Evolutionary conservation across 139 green algal genomes (phyloP).

Genomic region (Haematococcus sp.): DNA sequence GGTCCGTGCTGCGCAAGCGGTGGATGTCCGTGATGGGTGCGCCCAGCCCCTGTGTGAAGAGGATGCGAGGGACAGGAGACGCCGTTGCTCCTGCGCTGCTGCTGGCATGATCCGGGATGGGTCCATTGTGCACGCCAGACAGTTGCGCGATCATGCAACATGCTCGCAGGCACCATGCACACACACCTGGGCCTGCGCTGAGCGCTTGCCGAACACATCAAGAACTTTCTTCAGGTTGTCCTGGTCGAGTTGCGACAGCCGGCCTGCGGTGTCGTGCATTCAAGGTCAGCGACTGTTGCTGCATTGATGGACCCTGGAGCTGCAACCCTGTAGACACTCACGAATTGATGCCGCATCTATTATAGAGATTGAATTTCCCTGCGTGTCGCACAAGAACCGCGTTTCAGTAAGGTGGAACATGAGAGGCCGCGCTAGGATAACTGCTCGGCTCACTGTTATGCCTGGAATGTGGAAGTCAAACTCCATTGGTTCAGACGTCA

Average conservation of each 20-base stretch:
- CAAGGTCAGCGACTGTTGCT: neutral
- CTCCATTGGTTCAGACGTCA: too few species aligned
- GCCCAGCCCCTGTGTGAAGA: constrained; percentile 18
- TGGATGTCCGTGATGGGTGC: constrained; percentile 35
- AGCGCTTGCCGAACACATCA: constrained; percentile 32
- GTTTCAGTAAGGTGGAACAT: neutral
- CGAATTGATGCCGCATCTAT: neutral
- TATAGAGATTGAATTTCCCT: neutral
- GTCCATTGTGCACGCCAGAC: too few species aligned
- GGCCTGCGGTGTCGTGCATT: neutral
- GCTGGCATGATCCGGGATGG: neutral
- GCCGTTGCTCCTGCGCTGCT: too few species aligned
- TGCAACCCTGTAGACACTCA: neutral
- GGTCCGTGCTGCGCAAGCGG: constrained; percentile 31
- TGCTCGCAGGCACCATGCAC: neutral
- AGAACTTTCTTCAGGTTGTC: constrained; percentile 16
- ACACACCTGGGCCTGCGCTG: constrained; percentile 20
- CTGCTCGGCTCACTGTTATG: neutral
- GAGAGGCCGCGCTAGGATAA: neutral
- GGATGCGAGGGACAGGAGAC: neutral
- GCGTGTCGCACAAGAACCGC: neutral
- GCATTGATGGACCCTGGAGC: too few species aligned
- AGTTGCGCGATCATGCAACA: too few species aligned
- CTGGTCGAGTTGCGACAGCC: constrained; percentile 7
- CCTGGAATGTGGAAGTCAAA: constrained; percentile 2